Conservation (phyloP, 2,329 filamentous ascomycete species). For the Fusarium avenaceum region DNA sequence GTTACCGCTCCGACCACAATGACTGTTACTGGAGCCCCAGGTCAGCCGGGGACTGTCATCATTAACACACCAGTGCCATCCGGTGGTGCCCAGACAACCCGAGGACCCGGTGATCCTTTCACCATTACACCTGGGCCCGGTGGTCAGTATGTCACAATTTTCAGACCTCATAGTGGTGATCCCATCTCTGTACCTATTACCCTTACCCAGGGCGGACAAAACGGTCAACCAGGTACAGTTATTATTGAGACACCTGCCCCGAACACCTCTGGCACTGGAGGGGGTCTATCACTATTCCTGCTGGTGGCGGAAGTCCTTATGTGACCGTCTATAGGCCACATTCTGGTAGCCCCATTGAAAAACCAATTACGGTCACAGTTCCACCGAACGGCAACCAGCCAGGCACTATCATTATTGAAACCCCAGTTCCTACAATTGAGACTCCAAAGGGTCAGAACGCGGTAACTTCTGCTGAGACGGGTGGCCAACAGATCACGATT, state of each 20-base stretch:
- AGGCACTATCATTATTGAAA: slow-evolving; percentile 36
- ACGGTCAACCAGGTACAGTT: slow-evolving; percentile 31
- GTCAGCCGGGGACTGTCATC: slow-evolving; percentile 34
- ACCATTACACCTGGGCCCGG: slow-evolving; percentile 27
- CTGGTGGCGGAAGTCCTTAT: slow-evolving; percentile 19
- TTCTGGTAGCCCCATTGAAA: slow-evolving; percentile 17
- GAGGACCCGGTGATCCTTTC: slow-evolving; percentile 19
- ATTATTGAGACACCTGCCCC: slow-evolving; percentile 34
- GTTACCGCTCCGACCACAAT: slow-evolving; percentile 28
- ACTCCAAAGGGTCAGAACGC: slow-evolving; percentile 31
- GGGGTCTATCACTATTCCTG: slow-evolving; percentile 31
- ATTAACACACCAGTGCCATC: slow-evolving; percentile 31
- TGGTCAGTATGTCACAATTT: slow-evolving; percentile 25
- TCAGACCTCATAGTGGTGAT: slow-evolving; percentile 37
- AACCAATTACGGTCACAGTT: slow-evolving; percentile 25
- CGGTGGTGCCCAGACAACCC: slow-evolving; percentile 12
- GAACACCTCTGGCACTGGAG: slow-evolving; percentile 20
- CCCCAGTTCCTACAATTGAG: slow-evolving; percentile 22
- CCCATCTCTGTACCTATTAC: slow-evolving; percentile 35
- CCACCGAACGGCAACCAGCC: slow-evolving; percentile 16
- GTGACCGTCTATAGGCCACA: slow-evolving; percentile 36
- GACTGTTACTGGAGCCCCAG: slow-evolving; percentile 25
- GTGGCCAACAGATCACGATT: slow-evolving; percentile 29
- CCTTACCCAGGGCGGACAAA: slow-evolving; percentile 27
- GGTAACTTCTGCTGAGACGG: slow-evolving; percentile 8